phyloP scores from a whole-genome alignment of 495 filamentous ascomycete genomes.

The Xylaria intraflava region DNA sequence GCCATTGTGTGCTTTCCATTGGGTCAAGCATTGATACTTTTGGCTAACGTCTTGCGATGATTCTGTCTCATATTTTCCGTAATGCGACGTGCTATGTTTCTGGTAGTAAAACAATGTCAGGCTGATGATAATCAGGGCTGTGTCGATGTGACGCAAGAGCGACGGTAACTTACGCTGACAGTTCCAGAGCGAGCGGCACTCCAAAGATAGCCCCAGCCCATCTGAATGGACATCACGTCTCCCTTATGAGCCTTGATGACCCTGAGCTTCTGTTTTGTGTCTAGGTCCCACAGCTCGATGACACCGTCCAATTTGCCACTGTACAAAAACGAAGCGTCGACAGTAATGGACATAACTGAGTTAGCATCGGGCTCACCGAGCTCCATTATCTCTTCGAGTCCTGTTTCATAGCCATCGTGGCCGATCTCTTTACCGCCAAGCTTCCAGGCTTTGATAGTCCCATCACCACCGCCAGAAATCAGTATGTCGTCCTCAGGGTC shows the following conservation, averaged over 20 bases:
- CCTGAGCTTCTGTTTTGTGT: slow-evolving; percentile 84
- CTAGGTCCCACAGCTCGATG: slow-evolving; percentile 93
- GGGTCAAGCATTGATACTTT: slow-evolving; percentile 73
- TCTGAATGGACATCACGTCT: slow-evolving; percentile 78
- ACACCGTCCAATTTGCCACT: slow-evolving; percentile 84
- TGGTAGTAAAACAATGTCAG: slow-evolving; percentile 16
- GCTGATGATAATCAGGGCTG: background rate
- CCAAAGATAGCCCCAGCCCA: slow-evolving; percentile 78
- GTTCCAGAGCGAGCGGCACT: slow-evolving; percentile 74
- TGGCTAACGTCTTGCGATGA: slow-evolving; percentile 68
- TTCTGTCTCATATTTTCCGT: slow-evolving; percentile 41
- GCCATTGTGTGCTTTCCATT: slow-evolving; percentile 81
- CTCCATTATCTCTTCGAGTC: slow-evolving; percentile 52
- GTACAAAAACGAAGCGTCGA: slow-evolving; percentile 85
- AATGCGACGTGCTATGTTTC: slow-evolving; percentile 54
- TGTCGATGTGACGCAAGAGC: background rate
- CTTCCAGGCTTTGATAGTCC: slow-evolving; percentile 84
- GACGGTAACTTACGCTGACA: slow-evolving; percentile 56
- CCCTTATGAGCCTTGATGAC: slow-evolving; percentile 72
- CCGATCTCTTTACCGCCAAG: slow-evolving; percentile 45
- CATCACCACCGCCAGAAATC: slow-evolving; percentile 88
- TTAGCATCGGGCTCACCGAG: slow-evolving; percentile 75
- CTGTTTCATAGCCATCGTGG: slow-evolving; percentile 36
- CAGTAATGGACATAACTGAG: slow-evolving; percentile 72
- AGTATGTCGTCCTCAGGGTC: slow-evolving; percentile 68